phyloP scores from a whole-genome alignment of 495 filamentous ascomycete genomes.

The Parathielavia appendiculata region DNA sequence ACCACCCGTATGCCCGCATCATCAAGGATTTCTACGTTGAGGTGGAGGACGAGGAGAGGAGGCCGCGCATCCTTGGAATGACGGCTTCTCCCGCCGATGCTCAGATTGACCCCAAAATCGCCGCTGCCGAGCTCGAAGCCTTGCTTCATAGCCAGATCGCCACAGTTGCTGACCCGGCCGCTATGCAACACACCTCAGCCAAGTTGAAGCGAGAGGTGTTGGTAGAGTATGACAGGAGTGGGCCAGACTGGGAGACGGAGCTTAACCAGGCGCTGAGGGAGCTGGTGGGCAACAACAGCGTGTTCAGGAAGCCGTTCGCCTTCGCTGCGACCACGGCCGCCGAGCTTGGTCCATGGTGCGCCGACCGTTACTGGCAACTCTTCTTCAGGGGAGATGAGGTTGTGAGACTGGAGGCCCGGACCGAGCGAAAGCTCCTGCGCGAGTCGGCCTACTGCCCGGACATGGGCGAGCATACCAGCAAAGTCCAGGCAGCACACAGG shows the following conservation, averaged over 20 bases:
- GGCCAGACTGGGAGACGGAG: constrained; percentile 53
- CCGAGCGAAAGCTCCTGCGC: constrained; percentile 41
- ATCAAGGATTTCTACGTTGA: constrained; percentile 77
- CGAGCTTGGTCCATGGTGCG: constrained; percentile 78
- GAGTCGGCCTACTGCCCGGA: constrained; percentile 34
- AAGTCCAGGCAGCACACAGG: constrained; percentile 55
- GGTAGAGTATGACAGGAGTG: constrained; percentile 52
- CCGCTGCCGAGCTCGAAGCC: constrained; percentile 71
- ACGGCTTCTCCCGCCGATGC: constrained; percentile 95
- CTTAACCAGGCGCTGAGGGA: constrained; percentile 55
- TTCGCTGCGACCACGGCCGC: constrained; percentile 55
- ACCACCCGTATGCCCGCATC: constrained; percentile 87
- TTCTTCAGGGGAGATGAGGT: constrained; percentile 62
- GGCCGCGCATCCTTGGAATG: constrained; percentile 91
- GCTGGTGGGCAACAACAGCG: constrained; percentile 51
- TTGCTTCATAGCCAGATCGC: constrained; percentile 77
- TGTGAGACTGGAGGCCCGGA: constrained; percentile 55
- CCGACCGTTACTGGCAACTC: constrained; percentile 75
- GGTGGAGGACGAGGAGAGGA: constrained; percentile 35
- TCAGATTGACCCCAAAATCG: constrained; percentile 60
- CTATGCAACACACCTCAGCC: constrained; percentile 55
- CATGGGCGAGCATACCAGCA: constrained; percentile 46
- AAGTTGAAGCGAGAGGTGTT: constrained; percentile 55
- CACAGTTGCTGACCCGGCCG: constrained; percentile 63
- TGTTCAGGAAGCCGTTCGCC: constrained; percentile 55